Evolutionary conservation across 192 early-diverging fungal species (phyloP).

Genomic region (Entomortierella lignicola): DNA sequence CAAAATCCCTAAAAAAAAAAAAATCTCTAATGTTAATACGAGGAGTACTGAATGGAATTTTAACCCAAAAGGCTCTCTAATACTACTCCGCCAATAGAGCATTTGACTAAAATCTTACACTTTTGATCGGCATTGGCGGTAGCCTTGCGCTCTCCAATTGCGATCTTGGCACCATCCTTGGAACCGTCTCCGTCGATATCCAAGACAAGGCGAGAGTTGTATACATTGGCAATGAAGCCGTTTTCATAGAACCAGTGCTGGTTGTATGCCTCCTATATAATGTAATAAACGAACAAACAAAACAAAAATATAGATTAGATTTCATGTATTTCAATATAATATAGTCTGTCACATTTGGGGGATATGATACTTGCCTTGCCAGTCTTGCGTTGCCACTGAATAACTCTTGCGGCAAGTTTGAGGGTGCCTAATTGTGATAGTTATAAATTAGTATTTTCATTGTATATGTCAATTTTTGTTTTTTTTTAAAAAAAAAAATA

Average conservation of each 20-base stretch:
- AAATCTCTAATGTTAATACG: constrained; percentile 22
- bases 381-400: constrained; percentile 49
- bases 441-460: not conserved
- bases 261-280: constrained; percentile 47
- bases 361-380: constrained; percentile 18
- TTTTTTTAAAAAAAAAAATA: not conserved
- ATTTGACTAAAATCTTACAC: constrained; percentile 19
- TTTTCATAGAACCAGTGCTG: constrained; percentile 53
- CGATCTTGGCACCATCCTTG: constrained; percentile 53
- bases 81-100: not conserved
- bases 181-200: constrained; percentile 52
- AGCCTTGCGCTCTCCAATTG: constrained; percentile 48
- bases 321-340: no score
- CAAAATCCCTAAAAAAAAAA: constrained; percentile 27
- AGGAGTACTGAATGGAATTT: no score
- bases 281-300: not conserved
- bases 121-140: constrained; percentile 34
- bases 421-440: constrained; percentile 26
- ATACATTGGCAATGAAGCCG: constrained; percentile 54
- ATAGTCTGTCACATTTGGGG: no score
- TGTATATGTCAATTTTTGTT: no score
- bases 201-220: constrained; percentile 49
- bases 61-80: not conserved
- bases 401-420: constrained; percentile 36
- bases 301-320: no score